Base-by-base conservation (phyloP, 306 rosid genomes). In the Sesbania bispinosa region DNA sequence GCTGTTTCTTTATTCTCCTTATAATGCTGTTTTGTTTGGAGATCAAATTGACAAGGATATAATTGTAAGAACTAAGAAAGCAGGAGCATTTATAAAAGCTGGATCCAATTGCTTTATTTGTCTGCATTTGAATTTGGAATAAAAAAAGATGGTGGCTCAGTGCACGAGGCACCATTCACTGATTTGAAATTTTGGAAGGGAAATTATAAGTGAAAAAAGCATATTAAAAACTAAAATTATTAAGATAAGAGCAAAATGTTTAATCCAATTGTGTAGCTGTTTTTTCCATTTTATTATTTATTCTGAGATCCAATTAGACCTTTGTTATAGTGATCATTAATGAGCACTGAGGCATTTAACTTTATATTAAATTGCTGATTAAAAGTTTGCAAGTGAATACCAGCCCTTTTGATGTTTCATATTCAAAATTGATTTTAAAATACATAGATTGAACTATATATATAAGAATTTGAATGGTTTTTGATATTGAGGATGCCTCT, bases 111-210 rank as follows among this genome's bases (percentile, higher is more conserved):
- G 16, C 51, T 42, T 39, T 67, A n/a, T 50, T 53, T 20, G 51
- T 51, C 69, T 46, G 41, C 61, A 35, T 36, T 62, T 43, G 55
- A 77, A 20, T 71, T 59, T 53, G 27, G 63, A 77, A 52, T 58
- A n/a, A n/a, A 53, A 63, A 29, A 21, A n/a, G 27, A 24, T 19
- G 41, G 48, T 15, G 11, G 59, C 59, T 11, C 45, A 10, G 14
- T 27, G 33, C 19, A 52, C 29, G 48, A 39, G 75, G 50, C 10
- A 23, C 69, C 36, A 61, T 9, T n/a, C 61, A 21, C 46, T 63
- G 42, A 20, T 63, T 35, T 53, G 68, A n/a, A 80, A 54, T 60
- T 61, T 61, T 52, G 50, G 64, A 75, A 29, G 78, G 53, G 46
- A 66, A 47, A 52, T 21, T 33, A 38, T 14, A 69, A 64, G 27